These are phyloP conservation scores for Yamadazyma atmosphaerica DNA, from an alignment of 1,139 yeast species.

Conservation along the genomic window DNA sequence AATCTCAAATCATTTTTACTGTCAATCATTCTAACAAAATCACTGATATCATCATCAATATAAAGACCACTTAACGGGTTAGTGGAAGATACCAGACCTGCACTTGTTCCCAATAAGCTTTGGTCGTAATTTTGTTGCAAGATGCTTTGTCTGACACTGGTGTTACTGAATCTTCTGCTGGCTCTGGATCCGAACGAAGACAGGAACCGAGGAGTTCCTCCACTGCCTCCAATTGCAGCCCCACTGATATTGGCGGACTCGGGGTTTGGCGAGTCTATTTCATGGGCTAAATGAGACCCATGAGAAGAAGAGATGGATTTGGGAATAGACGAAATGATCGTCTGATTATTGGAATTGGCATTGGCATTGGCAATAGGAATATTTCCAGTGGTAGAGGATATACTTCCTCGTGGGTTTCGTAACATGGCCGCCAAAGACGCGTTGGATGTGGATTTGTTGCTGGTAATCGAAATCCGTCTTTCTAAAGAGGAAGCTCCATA, in stretches of 20 bases:
- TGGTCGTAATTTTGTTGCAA: conserved; percentile 24
- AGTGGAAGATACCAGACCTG: conserved; percentile 37
- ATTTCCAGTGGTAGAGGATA: conserved; percentile 31
- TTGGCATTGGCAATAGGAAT: conserved; percentile 25
- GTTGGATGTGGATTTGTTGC: conserved; percentile 52
- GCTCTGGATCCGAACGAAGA: conserved; percentile 60
- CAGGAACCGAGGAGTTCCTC: conserved; percentile 48
- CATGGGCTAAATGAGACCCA: conserved; percentile 27
- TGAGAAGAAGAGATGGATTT: conserved; percentile 44
- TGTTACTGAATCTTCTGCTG: conserved; percentile 41
- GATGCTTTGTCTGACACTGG: conserved; percentile 34
- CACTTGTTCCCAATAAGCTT: conserved; percentile 32
- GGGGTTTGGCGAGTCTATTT: conserved; percentile 20
- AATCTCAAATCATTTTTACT: conserved; percentile 54
- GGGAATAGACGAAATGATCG: conserved; percentile 28
- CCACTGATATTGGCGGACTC: conserved; percentile 14
- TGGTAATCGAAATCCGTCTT: conserved; percentile 44
- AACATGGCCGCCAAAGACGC: conserved; percentile 56
- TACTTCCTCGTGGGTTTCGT: conserved; percentile 46
- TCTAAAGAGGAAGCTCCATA: conserved; percentile 34
- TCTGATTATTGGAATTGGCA: conserved; percentile 8
- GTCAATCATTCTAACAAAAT: conserved; percentile 81
- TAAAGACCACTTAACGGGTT: conserved; percentile 44
- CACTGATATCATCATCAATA: conserved; percentile 71
- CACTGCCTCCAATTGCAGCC: conserved; percentile 12